Base-by-base conservation (phyloP, 345 rosid genomes). In the Rhizophora apiculata region DNA sequence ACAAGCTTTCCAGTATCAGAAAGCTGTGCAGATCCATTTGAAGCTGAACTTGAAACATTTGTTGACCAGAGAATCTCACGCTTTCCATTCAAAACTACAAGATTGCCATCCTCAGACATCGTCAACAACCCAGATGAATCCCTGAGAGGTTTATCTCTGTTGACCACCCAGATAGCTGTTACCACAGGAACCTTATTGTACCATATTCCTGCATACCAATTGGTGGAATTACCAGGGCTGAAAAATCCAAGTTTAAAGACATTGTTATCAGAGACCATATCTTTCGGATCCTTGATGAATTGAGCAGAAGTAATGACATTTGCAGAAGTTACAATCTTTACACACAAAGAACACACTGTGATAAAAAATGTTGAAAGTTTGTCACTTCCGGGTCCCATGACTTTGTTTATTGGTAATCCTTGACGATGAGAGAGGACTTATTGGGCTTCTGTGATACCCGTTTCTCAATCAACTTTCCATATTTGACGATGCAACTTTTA, bases 1-100 rank as follows among this genome's bases (percentile, higher is more conserved):
- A 67, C 74, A 52, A 90, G 85, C 51, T 86, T 85, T 58, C 93
- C 92, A 3, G 76, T 22, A 24, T 82, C 81, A 59, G 60, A n/a
- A n/a, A 90, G 78, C 74, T 68, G 76, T 22, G 84, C 83, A 62
- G 60, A 77, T 5, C 79, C 54, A 26, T 61, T 77, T 0, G 24
- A n/a, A 43, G 53, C 59, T 2, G 56, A 46, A 63, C 56, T 64
- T 0, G 82, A 61, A 29, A 73, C 58, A 60, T 76, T 77, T 16
- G 87, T 81, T 1, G 91, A 81, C 96, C 91, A 88, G 18, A 86
- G 16, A 62, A 65, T 29, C 52, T 76, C 76, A 0, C 70, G 68
- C 55, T 68, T 37, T 24, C 82, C 78, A 68, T 81, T 76, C 24
- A 60, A 62, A 49, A 85, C 63, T 21, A 77, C 80, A 3, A 71